These are phyloP conservation scores for Ettlia oleoabundans DNA, from an alignment of 139 green algal genomes.

Conservation along the genomic window DNA sequence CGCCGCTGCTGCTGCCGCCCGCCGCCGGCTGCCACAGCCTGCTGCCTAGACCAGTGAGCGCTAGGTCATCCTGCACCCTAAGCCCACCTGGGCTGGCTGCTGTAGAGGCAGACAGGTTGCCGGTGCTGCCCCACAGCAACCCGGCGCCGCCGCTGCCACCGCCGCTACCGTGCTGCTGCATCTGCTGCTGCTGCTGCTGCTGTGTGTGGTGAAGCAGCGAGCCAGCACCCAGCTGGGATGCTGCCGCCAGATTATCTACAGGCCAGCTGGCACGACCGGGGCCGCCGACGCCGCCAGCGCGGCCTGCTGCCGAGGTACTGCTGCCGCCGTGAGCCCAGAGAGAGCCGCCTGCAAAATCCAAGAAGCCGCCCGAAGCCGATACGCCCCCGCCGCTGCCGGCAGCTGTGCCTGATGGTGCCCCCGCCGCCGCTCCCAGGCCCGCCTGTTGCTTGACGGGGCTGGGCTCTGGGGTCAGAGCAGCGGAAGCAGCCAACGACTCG, in stretches of 20 bases:
- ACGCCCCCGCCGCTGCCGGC: neutral
- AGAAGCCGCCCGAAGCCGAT: too few relatives aligned
- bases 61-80: conserved; percentile 8
- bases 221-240: neutral
- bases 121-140: conserved; percentile 16
- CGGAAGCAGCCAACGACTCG: neutral
- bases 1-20: neutral
- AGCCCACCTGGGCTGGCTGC: neutral
- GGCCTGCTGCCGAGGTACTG: neutral
- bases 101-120: conserved; percentile 1
- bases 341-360: neutral
- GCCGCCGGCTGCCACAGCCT: conserved; percentile 19
- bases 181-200: neutral
- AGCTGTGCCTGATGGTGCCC: neutral
- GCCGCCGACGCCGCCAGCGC: neutral
- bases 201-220: neutral
- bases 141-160: neutral
- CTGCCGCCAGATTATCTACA: neutral
- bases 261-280: neutral
- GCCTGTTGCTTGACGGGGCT: conserved; percentile 17
- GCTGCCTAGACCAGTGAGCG: conserved; percentile 8
- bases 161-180: neutral
- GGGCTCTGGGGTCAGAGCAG: neutral
- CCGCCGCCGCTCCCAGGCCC: neutral
- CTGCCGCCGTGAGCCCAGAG: neutral